A percentile compares a stretch with the other conserved stretches of the same genome.
Conservation (phyloP, 2,329 filamentous ascomycete genomes). For the Lecanosticta acicola region DNA sequence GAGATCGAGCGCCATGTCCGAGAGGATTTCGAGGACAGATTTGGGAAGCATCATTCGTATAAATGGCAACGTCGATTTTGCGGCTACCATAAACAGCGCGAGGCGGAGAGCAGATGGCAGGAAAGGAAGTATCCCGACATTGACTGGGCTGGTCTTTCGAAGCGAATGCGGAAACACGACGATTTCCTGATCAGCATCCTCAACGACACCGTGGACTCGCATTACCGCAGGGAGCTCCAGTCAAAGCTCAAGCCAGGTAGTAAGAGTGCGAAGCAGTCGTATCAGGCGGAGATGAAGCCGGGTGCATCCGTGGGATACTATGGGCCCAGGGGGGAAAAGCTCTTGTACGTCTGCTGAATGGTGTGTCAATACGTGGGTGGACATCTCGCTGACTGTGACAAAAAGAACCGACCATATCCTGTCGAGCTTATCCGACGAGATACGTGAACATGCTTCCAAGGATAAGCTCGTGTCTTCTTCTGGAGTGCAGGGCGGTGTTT, state of each 20-base stretch:
- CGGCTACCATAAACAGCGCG: constrained; percentile 26
- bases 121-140: constrained; percentile 31
- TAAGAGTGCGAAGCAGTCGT: not conserved
- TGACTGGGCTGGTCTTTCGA: constrained; percentile 27
- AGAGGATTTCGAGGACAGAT: constrained; percentile 30
- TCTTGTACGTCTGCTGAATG: constrained; percentile 25
- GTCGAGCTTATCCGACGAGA: constrained; percentile 21
- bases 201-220: constrained; percentile 18
- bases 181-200: constrained; percentile 24
- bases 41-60: constrained; percentile 22
- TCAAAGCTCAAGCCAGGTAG: constrained; percentile 19
- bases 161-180: constrained; percentile 26
- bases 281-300: constrained; percentile 1
- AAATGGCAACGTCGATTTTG: constrained; percentile 34
- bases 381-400: not conserved
- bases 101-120: constrained; percentile 26
- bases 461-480: constrained; percentile 30
- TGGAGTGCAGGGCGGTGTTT: constrained; percentile 32
- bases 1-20: constrained; percentile 17
- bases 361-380: not conserved
- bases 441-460: constrained; percentile 25
- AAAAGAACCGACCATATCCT: constrained; percentile 32
- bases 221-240: constrained; percentile 25
- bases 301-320: constrained; percentile 31
- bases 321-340: constrained; percentile 31